Evolutionary conservation across 371 early-diverging fungal species (phyloP).

Genomic region (Syncephalastrum sp.): DNA sequence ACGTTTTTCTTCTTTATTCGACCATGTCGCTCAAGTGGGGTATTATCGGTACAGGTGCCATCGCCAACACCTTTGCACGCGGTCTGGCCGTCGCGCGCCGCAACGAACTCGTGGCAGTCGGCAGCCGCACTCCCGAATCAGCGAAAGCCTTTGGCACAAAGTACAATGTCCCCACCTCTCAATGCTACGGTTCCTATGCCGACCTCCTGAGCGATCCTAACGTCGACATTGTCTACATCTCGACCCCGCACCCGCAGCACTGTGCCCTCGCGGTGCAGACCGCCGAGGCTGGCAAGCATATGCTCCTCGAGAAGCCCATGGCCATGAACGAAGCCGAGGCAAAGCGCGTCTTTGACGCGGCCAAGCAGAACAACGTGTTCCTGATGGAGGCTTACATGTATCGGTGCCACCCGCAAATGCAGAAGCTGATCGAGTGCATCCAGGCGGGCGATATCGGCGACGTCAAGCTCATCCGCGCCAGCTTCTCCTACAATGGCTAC

Average conservation of each 20-base stretch:
- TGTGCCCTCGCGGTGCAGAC: constrained; percentile 32
- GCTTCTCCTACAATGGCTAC: constrained; percentile 39
- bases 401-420: constrained; percentile 48
- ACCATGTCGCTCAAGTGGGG: constrained; percentile 41
- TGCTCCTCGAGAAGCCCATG: constrained; percentile 54
- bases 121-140: constrained; percentile 34
- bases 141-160: constrained; percentile 33
- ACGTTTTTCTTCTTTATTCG: constrained; percentile 8
- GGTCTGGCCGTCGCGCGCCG: constrained; percentile 30
- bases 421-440: constrained; percentile 28
- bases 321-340: constrained; percentile 44
- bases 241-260: constrained; percentile 50
- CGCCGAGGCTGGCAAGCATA: constrained; percentile 40
- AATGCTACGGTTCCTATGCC: constrained; percentile 35
- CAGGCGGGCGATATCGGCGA: constrained; percentile 32
- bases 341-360: constrained; percentile 25
- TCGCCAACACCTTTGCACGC: constrained; percentile 46
- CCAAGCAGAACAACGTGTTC: constrained; percentile 30
- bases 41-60: constrained; percentile 50
- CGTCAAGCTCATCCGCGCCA: constrained; percentile 39
- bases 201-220: constrained; percentile 30
- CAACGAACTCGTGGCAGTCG: constrained; percentile 37
- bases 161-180: constrained; percentile 17
- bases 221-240: constrained; percentile 49
- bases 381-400: constrained; percentile 57